Evolutionary conservation across 768 basidiomycete species (phyloP), one percentile per base, ranked within the genome.

Genomic region (Tephrocybe sp.): DNA sequence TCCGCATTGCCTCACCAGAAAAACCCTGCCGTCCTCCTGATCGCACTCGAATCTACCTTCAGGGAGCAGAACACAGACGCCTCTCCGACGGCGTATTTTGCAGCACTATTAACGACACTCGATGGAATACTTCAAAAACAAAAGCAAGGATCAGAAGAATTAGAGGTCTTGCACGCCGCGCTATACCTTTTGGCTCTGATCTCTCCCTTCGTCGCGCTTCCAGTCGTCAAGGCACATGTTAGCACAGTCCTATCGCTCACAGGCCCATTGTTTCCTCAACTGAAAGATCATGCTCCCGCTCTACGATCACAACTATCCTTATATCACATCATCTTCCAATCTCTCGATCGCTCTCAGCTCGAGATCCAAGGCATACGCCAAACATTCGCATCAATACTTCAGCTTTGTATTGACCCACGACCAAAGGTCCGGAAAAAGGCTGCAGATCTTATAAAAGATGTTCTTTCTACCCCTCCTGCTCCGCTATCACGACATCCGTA

Each of bases 361-460:
- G 86, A 90, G 27, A 69, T 66, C 1, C 80, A 76, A 49, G 77
- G 75, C 42, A 75, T 90, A 41, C 84, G 89, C 31, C 90, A 94
- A 64, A 77, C 85, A 2, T 97, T 94, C 74, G 86, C 88, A 37
- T 85, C 89, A 30, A 73, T 97, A 45, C 71, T 98, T 34, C 86
- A 90, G 41, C 70, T 97, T 40, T 85, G 82, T 57, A 74, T 92
- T 37, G 97, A 99, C 69, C 78, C 85, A 3, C 74, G 97, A 43
- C 97, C 97, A 16, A 97, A 98, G 72, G 93, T 99, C 45, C 83
- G 97, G 48, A 94, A 81, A 67, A 83, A 86, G 62, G 94, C 94
- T 19, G 85, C 86, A 39, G 94, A 97, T 61, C 79, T 88, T 16
- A 78, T 99, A 25, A 79, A 77, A 58, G 87, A 90, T 57, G 76